These are phyloP conservation scores for Stephanocyclus meneghinianus DNA, from an alignment of 352 stramenopile species.

Conservation along the genomic window DNA sequence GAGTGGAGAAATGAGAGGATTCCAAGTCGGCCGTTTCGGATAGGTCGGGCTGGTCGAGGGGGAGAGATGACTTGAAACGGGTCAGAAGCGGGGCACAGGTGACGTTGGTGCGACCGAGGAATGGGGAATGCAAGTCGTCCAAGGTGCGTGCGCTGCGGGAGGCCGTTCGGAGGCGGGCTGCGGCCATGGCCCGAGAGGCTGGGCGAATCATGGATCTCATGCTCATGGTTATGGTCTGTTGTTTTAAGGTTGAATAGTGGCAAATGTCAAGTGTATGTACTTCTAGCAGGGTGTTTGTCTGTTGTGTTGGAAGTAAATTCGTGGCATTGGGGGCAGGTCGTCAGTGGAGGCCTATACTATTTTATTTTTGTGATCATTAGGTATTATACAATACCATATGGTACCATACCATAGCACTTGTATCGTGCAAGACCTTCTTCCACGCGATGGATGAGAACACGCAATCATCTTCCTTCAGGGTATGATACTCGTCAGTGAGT, in stretches of 20 bases:
- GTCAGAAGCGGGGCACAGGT: neutral
- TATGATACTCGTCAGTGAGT: no score
- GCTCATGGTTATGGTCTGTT: neutral
- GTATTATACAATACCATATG: no score
- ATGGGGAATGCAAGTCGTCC: neutral
- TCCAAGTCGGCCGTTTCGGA: neutral
- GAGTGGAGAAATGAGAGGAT: slow-evolving; percentile 2
- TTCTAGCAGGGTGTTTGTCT: no score
- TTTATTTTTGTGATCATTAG: no score
- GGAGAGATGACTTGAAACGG: slow-evolving; percentile 10
- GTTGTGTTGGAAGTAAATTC: no score
- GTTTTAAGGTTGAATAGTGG: neutral
- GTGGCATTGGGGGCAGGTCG: no score
- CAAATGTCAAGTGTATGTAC: no score
- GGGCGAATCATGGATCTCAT: slow-evolving; percentile 2
- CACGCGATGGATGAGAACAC: no score
- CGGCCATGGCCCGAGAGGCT: neutral
- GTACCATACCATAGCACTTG: no score
- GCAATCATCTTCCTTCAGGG: no score
- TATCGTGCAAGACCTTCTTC: no score
- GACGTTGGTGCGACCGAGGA: neutral
- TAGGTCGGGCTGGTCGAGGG: neutral
- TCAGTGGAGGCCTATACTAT: no score
- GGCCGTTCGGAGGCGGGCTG: neutral
- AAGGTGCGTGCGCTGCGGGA: neutral